Conservation (phyloP, 352 stramenopile genomes). For the Peronospora tabacina region DNA sequence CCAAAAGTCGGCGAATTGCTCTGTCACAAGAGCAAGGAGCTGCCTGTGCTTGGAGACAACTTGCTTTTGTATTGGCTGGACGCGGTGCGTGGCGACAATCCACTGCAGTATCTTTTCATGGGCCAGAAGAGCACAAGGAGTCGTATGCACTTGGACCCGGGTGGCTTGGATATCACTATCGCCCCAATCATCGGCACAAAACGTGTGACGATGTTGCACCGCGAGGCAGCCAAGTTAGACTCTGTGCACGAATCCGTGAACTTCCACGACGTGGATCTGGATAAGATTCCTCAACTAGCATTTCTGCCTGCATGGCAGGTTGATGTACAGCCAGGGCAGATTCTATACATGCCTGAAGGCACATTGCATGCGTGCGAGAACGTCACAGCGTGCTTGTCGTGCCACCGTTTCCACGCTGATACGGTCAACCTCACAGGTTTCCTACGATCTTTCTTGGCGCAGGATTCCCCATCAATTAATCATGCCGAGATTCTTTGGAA, state of each 20-base stretch:
- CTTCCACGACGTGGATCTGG: constrained; percentile 75
- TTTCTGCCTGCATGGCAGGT: constrained; percentile 85
- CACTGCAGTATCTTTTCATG: constrained; percentile 95
- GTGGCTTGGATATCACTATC: constrained; percentile 90
- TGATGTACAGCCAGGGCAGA: constrained; percentile 87
- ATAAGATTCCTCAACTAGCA: constrained; percentile 82
- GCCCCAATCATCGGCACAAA: constrained; percentile 87
- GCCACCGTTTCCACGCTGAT: constrained; percentile 91
- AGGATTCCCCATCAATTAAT: constrained; percentile 86
- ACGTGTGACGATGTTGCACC: constrained; percentile 67
- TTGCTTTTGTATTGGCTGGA: constrained; percentile 90
- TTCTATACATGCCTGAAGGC: constrained; percentile 89
- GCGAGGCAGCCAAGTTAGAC: constrained; percentile 72
- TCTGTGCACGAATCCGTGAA: constrained; percentile 76
- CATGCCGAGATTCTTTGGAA: constrained; percentile 93
- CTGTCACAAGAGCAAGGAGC: constrained; percentile 80
- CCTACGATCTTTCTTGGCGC: constrained; percentile 81
- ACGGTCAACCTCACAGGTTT: constrained; percentile 88
- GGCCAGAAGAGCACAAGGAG: constrained; percentile 82
- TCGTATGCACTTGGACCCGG: constrained; percentile 86
- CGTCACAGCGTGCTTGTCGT: constrained; percentile 90
- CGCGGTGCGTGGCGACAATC: constrained; percentile 80
- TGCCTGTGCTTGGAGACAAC: constrained; percentile 88
- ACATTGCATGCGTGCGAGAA: constrained; percentile 91
- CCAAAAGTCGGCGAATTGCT: constrained; percentile 65